phyloP scores from a whole-genome alignment of 2,329 filamentous ascomycete species.

The Nectriaceae sp. region DNA sequence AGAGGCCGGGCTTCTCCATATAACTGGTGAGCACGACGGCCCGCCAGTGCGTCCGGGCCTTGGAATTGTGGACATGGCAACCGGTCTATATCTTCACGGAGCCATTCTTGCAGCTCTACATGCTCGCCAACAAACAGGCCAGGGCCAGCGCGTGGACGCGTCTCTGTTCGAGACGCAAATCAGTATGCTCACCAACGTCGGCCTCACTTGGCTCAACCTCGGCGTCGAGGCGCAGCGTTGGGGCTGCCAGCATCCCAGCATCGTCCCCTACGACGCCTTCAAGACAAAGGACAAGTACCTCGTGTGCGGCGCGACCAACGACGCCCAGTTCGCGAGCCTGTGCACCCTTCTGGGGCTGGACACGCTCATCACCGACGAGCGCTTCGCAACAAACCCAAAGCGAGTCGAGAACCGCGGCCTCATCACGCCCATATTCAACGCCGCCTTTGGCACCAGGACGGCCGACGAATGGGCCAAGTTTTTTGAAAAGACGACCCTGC shows the following conservation, averaged over 20 bases:
- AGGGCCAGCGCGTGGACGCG: conserved; percentile 44
- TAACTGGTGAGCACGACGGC: conserved; percentile 43
- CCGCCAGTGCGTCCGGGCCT: conserved; percentile 43
- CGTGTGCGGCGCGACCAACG: conserved; percentile 36
- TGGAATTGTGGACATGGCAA: conserved; percentile 45
- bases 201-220: conserved; percentile 38
- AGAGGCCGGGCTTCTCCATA: conserved; percentile 44
- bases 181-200: conserved; percentile 44
- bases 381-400: conserved; percentile 34
- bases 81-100: conserved; percentile 46
- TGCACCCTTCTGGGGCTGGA: conserved; percentile 27
- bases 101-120: conserved; percentile 45
- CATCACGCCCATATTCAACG: conserved; percentile 37
- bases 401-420: conserved; percentile 39
- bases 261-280: conserved; percentile 49
- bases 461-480: conserved; percentile 41
- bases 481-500: conserved; percentile 45
- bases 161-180: conserved; percentile 48
- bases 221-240: conserved; percentile 43
- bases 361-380: conserved; percentile 25
- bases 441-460: conserved; percentile 35
- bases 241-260: conserved; percentile 47
- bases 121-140: conserved; percentile 37
- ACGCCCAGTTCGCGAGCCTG: conserved; percentile 36
- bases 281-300: conserved; percentile 35